Evolutionary conservation across 345 rosid species (phyloP).

Genomic region (Salix udensis): DNA sequence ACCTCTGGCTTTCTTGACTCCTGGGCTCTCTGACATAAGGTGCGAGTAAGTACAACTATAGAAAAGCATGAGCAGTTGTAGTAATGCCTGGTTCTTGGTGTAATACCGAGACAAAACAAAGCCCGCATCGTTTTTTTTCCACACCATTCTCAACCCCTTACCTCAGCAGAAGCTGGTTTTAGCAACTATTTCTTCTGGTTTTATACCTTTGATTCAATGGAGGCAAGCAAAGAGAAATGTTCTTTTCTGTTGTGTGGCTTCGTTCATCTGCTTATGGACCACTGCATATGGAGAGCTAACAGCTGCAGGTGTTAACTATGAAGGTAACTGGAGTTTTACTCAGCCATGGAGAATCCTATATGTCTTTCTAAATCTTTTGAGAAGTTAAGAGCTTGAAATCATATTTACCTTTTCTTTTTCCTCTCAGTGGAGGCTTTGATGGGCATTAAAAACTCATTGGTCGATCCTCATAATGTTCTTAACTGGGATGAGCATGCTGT

Average conservation of each 20-base stretch:
- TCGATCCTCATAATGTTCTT: constrained; percentile 67
- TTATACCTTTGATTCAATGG: constrained; percentile 28
- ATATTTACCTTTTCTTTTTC: neutral
- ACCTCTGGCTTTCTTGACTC: constrained; percentile 29
- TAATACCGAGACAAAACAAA: constrained; percentile 17
- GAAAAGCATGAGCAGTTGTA: constrained; percentile 17
- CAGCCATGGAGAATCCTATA: neutral
- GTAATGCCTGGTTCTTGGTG: constrained; percentile 20
- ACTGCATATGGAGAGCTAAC: constrained; percentile 60
- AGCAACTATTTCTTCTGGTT: constrained; percentile 4
- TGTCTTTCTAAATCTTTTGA: neutral
- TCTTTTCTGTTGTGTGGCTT: constrained; percentile 24
- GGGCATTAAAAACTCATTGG: constrained; percentile 41
- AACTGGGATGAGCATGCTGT: constrained; percentile 72
- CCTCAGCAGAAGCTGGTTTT: constrained; percentile 20
- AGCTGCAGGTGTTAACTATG: constrained; percentile 75
- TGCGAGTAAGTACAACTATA: constrained; percentile 32
- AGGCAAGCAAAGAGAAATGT: constrained; percentile 25
- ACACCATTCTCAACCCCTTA: constrained; percentile 2
- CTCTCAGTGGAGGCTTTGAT: constrained; percentile 71
- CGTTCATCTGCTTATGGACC: constrained; percentile 38
- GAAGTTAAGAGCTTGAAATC: neutral
- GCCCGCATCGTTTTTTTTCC: constrained; percentile 14
- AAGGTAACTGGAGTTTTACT: constrained; percentile 48
- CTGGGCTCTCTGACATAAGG: constrained; percentile 26